Percentiles rank a stretch among this genome's conserved stretches.
Conservation (phyloP, 2,329 filamentous ascomycete genomes). For the Fonsecaea multimorphosa region DNA sequence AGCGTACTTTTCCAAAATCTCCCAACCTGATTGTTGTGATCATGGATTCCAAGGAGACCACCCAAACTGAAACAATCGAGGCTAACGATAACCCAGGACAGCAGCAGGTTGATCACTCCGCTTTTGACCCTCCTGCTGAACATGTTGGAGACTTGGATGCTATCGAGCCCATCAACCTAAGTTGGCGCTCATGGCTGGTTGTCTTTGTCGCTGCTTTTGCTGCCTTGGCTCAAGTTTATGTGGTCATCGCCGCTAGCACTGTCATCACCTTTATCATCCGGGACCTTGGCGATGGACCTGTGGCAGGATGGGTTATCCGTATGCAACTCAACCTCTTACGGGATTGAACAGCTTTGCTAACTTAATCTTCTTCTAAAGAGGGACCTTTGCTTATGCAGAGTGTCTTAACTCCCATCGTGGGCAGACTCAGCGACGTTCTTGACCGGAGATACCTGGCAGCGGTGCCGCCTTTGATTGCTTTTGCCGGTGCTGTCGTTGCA, state of each 20-base stretch:
- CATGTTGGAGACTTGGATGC: no score
- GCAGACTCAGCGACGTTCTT: conserved; percentile 63
- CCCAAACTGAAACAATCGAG: no score
- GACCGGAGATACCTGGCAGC: conserved; percentile 62
- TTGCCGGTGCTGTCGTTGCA: conserved; percentile 60
- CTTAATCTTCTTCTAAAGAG: conserved; percentile 43
- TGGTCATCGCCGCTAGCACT: conserved; percentile 62
- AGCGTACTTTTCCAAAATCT: no score
- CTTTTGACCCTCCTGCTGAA: no score
- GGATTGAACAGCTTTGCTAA: no score
- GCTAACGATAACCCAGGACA: no score
- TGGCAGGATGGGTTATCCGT: conserved; percentile 64
- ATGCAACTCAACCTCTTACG: no score
- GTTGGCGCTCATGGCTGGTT: conserved; percentile 62
- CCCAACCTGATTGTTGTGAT: no score
- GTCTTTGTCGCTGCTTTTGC: conserved; percentile 60
- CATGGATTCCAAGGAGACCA: no score
- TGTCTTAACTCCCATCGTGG: conserved; percentile 62
- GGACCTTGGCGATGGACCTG: conserved; percentile 58
- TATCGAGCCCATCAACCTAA: conserved; percentile 57
- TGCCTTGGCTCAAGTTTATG: conserved; percentile 62
- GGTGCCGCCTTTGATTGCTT: conserved; percentile 60
- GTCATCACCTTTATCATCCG: conserved; percentile 63
- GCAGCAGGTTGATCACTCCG: no score
- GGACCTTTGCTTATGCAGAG: conserved; percentile 64